These are phyloP conservation scores for Neurospora crassa DNA, from an alignment of 2,329 filamentous ascomycete genomes.

Conservation along the genomic window DNA sequence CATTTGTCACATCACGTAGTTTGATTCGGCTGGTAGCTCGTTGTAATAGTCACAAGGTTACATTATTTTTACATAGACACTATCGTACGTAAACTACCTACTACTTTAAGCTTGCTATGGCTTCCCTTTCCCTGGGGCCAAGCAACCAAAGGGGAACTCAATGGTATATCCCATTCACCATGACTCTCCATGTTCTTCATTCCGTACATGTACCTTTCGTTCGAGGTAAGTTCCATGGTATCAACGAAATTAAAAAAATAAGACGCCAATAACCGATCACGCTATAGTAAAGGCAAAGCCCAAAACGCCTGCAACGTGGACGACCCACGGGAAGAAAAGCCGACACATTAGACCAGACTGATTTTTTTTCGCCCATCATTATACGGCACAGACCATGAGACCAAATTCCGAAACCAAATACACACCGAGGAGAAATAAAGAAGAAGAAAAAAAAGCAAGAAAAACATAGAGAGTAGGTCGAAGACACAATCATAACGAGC, in stretches of 20 bases:
- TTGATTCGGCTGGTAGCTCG: too few species aligned
- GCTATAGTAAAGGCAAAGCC: not conserved
- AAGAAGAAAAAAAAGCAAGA: not conserved
- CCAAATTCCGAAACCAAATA: not conserved
- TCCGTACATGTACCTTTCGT: not conserved
- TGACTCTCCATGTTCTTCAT: not conserved
- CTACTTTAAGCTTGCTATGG: not conserved
- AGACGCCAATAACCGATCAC: not conserved
- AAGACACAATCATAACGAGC: constrained; percentile 9
- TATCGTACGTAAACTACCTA: not conserved
- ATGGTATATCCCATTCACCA: not conserved
- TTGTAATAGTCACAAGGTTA: not conserved
- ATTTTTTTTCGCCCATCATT: not conserved
- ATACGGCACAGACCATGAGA: not conserved
- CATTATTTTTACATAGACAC: not conserved
- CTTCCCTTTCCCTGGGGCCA: not conserved
- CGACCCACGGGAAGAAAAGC: not conserved
- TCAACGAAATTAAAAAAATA: too few species aligned
- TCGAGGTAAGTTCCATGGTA: not conserved
- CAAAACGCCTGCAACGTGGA: not conserved
- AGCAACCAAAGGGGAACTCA: not conserved
- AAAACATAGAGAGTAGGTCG: not conserved
- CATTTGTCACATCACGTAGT: too few species aligned
- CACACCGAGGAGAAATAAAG: not conserved
- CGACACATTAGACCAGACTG: not conserved